Base-by-base conservation (phyloP, 371 early-diverging fungal species). In the Lichtheimia hyalospora region DNA sequence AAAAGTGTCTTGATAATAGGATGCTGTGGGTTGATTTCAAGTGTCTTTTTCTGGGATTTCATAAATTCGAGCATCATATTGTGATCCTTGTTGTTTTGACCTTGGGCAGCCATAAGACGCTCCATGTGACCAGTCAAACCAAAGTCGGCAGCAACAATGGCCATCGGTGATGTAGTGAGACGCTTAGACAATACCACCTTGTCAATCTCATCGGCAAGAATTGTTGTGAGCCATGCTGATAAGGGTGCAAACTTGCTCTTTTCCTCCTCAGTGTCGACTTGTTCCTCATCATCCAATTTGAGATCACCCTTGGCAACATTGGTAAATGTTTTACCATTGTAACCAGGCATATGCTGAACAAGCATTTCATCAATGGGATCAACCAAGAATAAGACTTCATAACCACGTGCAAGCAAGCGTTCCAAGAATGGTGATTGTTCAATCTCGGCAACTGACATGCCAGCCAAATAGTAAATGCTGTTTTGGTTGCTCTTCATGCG, bases 301-400 rank as follows among this genome's bases (percentile, higher is more conserved):
- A 97, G 67, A 49, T 92, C 92, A 14, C 88, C 88, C 69, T 94
- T 91, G 60, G 87, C 93, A 28, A 95, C 87, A 64, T 91, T 89
- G 60, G 90, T 90, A 65, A 98, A 84, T 57, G 75, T 70, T 61
- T 90, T 81, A 42, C 89, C 93, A 49, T 94, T 87, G 74, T 87
- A 95, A 43, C 85, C 86, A 46, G 73, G 85, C 52, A 96, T 65
- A 15, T 79, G 75, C 59, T 85, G 83, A 46, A 92, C 70, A 60
- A 94, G 78, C 69, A 92, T 89, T 76, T 97, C 98, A 67, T 98
- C 99, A 60, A 96, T 83, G n/a, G 96, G 91, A 59, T 96, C 96
- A 18, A 74, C 71, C 79, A 97, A 85, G 77, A 85, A 93, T 48
- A 98, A 68, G 23, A 98, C 96, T 70, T 96, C 96, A 61, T 90